These are phyloP conservation scores for Rubia tinctorum DNA, from an alignment of 305 asterid genomes.

Conservation along the genomic window DNA sequence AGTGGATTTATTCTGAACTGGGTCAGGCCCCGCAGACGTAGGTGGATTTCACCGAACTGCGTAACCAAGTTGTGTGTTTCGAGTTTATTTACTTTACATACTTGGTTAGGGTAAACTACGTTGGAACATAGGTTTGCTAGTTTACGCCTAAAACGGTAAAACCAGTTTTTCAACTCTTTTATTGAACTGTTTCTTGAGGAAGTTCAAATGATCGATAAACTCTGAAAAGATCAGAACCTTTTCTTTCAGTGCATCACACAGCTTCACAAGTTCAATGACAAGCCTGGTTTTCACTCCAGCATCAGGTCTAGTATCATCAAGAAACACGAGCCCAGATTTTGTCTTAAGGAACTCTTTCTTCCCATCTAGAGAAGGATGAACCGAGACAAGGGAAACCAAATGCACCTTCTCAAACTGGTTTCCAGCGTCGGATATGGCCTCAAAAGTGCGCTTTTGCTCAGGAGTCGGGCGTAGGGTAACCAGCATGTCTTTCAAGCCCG, in stretches of 20 bases:
- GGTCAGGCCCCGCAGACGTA: no score
- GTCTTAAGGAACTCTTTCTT: constrained; percentile 6
- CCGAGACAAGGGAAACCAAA: constrained; percentile 43
- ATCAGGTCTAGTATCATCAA: constrained; percentile 13
- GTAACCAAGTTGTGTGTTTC: no score
- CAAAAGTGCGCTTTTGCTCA: constrained; percentile 34
- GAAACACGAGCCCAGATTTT: constrained; percentile 15
- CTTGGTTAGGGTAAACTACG: no score
- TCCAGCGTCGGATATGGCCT: neutral
- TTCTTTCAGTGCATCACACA: constrained; percentile 39
- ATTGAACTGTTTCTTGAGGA: constrained; percentile 39
- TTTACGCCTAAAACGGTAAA: constrained; percentile 30
- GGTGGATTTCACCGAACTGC: no score
- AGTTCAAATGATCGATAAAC: constrained; percentile 36
- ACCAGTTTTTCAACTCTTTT: no score
- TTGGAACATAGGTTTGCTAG: no score
- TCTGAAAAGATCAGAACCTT: constrained; percentile 62
- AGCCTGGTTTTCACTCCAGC: constrained; percentile 56
- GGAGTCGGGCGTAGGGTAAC: constrained; percentile 47
- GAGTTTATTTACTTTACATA: no score
- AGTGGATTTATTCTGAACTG: no score
- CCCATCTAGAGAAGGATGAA: constrained; percentile 50
- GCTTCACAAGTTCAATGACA: constrained; percentile 36
- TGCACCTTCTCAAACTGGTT: constrained; percentile 22
- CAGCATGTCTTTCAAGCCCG: constrained; percentile 48